These are phyloP conservation scores for Naganishia sp. DNA, from an alignment of 1,284 basidiomycete genomes.

Conservation along the genomic window DNA sequence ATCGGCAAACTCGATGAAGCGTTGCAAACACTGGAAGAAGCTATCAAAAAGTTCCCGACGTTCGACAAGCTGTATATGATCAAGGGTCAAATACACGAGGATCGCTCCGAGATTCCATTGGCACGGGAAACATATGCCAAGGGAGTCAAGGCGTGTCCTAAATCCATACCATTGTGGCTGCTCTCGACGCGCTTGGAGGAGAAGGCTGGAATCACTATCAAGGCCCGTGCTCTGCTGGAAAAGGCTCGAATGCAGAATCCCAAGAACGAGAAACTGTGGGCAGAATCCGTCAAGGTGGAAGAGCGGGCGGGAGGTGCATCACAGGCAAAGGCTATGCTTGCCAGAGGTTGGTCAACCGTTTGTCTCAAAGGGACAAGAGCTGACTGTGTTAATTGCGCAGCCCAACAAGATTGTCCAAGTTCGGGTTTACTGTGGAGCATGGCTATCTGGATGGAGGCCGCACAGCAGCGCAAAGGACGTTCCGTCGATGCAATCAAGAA, in stretches of 20 bases:
- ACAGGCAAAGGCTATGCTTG: constrained; percentile 81
- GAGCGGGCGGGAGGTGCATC: constrained; percentile 74
- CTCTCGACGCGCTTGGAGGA: constrained; percentile 86
- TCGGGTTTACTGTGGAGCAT: constrained; percentile 88
- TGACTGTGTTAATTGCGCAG: constrained; percentile 43
- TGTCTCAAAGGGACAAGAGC: neutral
- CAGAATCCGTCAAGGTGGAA: constrained; percentile 85
- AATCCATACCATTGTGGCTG: constrained; percentile 82
- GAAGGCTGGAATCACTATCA: constrained; percentile 81
- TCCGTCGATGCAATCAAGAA: constrained; percentile 91
- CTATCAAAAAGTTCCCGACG: constrained; percentile 75
- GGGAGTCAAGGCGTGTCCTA: constrained; percentile 79
- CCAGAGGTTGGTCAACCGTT: constrained; percentile 61
- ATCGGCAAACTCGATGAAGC: constrained; percentile 75
- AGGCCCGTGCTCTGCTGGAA: constrained; percentile 87
- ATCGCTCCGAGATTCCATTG: constrained; percentile 62
- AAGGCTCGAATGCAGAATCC: constrained; percentile 84
- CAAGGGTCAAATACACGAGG: constrained; percentile 83
- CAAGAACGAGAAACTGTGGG: constrained; percentile 81
- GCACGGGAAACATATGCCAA: constrained; percentile 77
- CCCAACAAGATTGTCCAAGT: constrained; percentile 86
- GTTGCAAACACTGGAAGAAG: constrained; percentile 71
- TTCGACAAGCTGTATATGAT: constrained; percentile 95
- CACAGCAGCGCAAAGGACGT: constrained; percentile 80
- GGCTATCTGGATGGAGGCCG: constrained; percentile 86